Conservation (phyloP, 2,329 filamentous ascomycete species). For the Ophiocordyceps australis region DNA sequence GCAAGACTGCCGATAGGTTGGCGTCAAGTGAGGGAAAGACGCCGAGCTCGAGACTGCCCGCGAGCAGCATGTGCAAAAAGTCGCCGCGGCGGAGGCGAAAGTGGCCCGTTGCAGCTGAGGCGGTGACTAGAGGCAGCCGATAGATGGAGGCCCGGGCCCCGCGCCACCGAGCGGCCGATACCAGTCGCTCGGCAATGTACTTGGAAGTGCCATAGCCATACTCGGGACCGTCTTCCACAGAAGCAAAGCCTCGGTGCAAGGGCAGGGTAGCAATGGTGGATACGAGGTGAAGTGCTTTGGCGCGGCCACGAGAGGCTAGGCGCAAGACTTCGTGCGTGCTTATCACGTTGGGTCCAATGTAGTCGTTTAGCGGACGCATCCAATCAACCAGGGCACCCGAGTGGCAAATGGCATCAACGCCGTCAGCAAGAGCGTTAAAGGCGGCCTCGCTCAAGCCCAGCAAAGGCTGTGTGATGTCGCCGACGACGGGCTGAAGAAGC, state of each 20-base stretch:
- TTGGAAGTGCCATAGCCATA: conserved; percentile 6
- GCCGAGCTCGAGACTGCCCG: conserved; percentile 3
- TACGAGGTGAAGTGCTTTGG: conserved; percentile 4
- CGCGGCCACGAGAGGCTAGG: conserved; percentile 56
- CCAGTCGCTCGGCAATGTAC: conserved; percentile 3
- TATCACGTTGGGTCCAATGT: conserved; percentile 62
- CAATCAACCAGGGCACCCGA: conserved; percentile 74
- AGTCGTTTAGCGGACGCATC: conserved; percentile 58
- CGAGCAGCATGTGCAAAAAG: conserved; percentile 5
- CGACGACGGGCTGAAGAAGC: conserved; percentile 3
- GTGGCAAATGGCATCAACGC: conserved; percentile 60
- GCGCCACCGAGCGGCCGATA: conserved; percentile 5
- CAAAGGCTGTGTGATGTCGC: conserved; percentile 26
- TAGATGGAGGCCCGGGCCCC: conserved; percentile 1
- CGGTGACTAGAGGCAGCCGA: conserved; percentile 2
- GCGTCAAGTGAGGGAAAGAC: conserved; percentile 1
- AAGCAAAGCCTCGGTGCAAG: conserved; percentile 2
- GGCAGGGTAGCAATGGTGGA: conserved; percentile 3
- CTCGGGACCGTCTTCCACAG: conserved; percentile 3
- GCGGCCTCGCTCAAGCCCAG: conserved; percentile 50
- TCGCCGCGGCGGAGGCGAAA: conserved; percentile 5
- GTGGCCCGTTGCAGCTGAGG: conserved; percentile 4
- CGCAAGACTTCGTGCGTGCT: conserved; percentile 59
- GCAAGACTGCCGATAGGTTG: conserved; percentile 3
- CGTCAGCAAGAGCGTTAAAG: conserved; percentile 47